Evolutionary conservation across 495 filamentous ascomycete species (phyloP).

Genomic region (Penicillium verhagenii): DNA sequence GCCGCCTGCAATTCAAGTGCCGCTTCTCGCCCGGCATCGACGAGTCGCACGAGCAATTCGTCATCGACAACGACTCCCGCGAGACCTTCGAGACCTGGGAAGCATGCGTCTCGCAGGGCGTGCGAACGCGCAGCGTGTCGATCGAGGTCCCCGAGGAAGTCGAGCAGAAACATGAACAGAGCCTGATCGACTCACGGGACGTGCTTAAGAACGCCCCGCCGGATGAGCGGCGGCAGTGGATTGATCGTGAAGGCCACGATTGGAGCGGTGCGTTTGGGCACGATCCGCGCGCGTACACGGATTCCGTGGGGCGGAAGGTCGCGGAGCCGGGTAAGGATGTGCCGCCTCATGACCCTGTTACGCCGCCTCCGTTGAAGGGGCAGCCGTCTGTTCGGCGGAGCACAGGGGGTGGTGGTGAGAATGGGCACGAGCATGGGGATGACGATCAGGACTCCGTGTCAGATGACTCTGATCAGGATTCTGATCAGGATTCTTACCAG

Average conservation of each 20-base stretch:
- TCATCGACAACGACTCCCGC: constrained; percentile 81
- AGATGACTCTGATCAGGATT: constrained; percentile 15
- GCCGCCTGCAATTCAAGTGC: constrained; percentile 73
- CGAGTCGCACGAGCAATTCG: constrained; percentile 77
- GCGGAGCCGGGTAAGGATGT: constrained; percentile 55
- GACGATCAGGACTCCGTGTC: constrained; percentile 6
- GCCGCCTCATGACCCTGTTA: constrained; percentile 57
- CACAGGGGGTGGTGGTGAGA: neutral
- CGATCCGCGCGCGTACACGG: constrained; percentile 56
- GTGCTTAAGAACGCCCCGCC: constrained; percentile 68
- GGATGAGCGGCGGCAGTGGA: constrained; percentile 73
- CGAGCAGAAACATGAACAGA: constrained; percentile 73
- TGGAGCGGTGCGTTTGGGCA: constrained; percentile 86
- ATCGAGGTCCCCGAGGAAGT: constrained; percentile 66
- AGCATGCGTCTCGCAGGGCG: constrained; percentile 81
- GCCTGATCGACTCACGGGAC: constrained; percentile 72
- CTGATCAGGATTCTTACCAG: constrained; percentile 12
- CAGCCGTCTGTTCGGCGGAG: constrained; percentile 19
- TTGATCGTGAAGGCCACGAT: constrained; percentile 76
- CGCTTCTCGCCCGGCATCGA: constrained; percentile 89
- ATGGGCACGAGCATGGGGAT: neutral
- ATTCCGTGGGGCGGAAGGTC: constrained; percentile 48
- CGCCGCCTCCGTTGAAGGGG: constrained; percentile 43
- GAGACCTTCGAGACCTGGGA: constrained; percentile 96
- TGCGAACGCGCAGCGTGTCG: constrained; percentile 63